phyloP scores from a whole-genome alignment of 1,139 yeast genomes.

The Yamadazyma diddensiae region DNA sequence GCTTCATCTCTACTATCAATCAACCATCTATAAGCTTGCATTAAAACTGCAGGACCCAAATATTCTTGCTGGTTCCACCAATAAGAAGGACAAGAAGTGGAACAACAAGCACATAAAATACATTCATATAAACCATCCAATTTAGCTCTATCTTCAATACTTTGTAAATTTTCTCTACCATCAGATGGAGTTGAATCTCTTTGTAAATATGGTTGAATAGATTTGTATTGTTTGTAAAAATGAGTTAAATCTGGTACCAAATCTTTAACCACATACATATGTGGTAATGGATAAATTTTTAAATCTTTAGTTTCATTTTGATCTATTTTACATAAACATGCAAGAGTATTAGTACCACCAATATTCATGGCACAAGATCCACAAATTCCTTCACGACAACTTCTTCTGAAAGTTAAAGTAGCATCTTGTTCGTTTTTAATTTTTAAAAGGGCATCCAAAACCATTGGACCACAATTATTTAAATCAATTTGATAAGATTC shows the following conservation, averaged over 20 bases:
- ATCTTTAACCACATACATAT: conserved; percentile 96
- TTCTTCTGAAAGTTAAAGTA: conserved; percentile 92
- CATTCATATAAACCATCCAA: conserved; percentile 97
- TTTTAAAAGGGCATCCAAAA: conserved; percentile 89
- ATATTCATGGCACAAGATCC: conserved; percentile 99
- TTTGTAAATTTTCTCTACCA: conserved; percentile 91
- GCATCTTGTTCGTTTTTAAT: conserved; percentile 96
- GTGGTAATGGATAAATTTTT: conserved; percentile 96
- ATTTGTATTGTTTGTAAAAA: conserved; percentile 97
- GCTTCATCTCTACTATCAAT: conserved; percentile 97
- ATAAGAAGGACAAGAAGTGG: conserved; percentile 98
- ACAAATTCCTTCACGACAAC: conserved; percentile 99
- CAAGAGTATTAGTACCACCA: conserved; percentile 95
- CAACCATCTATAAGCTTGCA: conserved; percentile 99
- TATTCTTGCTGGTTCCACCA: conserved; percentile 99
- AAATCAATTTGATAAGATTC: conserved; percentile 82
- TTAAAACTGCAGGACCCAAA: conserved; percentile 95
- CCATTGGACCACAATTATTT: conserved; percentile 96
- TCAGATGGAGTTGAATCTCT: conserved; percentile 78
- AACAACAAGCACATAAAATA: conserved; percentile 97
- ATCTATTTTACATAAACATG: conserved; percentile 94
- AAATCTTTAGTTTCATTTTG: conserved; percentile 68
- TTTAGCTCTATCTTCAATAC: conserved; percentile 91
- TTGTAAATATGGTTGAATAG: conserved; percentile 95
- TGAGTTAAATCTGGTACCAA: conserved; percentile 96